A percentile compares a stretch with the other conserved stretches of the same genome.
These are phyloP conservation scores for Fusarium haematococcum DNA, from an alignment of 2,329 filamentous ascomycete genomes.

Conservation along the genomic window DNA sequence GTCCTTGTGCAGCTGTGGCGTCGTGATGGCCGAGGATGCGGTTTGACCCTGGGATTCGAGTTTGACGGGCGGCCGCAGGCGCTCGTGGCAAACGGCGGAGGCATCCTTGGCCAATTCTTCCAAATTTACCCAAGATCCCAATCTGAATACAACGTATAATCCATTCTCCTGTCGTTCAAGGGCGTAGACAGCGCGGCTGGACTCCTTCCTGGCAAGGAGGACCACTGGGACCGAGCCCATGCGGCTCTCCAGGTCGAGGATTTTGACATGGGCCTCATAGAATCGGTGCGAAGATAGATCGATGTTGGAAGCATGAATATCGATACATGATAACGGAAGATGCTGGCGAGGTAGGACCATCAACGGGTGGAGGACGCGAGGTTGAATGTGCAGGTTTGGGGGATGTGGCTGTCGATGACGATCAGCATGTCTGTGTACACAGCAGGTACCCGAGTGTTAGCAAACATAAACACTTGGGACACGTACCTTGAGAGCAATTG, in stretches of 20 bases:
- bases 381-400: constrained; percentile 62
- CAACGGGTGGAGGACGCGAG: constrained; percentile 68
- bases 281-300: constrained; percentile 65
- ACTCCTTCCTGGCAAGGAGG: constrained; percentile 71
- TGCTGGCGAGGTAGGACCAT: constrained; percentile 72
- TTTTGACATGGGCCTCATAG: constrained; percentile 72
- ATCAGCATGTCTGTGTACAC: constrained; percentile 8
- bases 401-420: constrained; percentile 63
- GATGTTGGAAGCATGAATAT: constrained; percentile 63
- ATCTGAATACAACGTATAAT: constrained; percentile 75
- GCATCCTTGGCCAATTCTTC: constrained; percentile 63
- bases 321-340: constrained; percentile 71
- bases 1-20: constrained; percentile 60
- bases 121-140: constrained; percentile 75
- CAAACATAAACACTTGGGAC: not conserved
- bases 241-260: constrained; percentile 73
- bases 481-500: constrained; percentile 65
- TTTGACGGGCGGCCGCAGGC: constrained; percentile 39
- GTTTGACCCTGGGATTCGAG: constrained; percentile 29
- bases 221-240: constrained; percentile 66
- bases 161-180: constrained; percentile 73
- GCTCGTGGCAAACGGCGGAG: constrained; percentile 52
- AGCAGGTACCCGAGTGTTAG: not conserved
- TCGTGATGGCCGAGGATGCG: constrained; percentile 50
- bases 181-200: constrained; percentile 66